Evolutionary conservation across 805 yeast species (phyloP).

Genomic region (Candida maris): DNA sequence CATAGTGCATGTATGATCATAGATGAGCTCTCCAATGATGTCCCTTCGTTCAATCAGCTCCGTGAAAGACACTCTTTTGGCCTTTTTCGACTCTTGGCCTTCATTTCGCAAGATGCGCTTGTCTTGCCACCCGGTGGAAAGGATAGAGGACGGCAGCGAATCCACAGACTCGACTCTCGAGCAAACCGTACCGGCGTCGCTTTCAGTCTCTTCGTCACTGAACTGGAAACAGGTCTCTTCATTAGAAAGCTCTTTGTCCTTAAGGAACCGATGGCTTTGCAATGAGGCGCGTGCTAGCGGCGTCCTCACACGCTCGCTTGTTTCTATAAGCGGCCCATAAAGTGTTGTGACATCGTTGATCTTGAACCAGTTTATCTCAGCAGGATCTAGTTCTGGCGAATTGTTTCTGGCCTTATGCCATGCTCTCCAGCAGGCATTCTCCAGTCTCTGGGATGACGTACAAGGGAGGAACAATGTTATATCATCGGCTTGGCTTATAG

Average conservation of each 20-base stretch:
- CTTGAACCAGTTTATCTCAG: slow-evolving; percentile 50
- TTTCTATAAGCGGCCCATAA: slow-evolving; percentile 44
- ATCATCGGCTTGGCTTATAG: slow-evolving; percentile 29
- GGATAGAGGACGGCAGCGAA: background rate
- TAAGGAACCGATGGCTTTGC: too few species aligned
- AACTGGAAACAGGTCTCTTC: background rate
- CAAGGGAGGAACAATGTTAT: slow-evolving; percentile 33
- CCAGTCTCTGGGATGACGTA: slow-evolving; percentile 46
- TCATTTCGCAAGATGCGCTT: too few species aligned
- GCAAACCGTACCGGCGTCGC: background rate
- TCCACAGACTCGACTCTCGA: background rate
- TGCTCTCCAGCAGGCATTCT: slow-evolving; percentile 90
- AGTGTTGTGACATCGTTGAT: slow-evolving; percentile 52
- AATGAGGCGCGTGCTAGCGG: too few species aligned
- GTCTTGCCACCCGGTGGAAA: too few species aligned
- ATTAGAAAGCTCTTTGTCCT: background rate
- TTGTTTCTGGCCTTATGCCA: slow-evolving; percentile 81
- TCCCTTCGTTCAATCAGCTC: slow-evolving; percentile 43
- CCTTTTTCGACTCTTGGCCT: slow-evolving; percentile 7
- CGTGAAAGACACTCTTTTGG: slow-evolving; percentile 38
- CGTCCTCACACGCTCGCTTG: too few species aligned
- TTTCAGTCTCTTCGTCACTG: background rate
- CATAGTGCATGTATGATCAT: slow-evolving; percentile 32
- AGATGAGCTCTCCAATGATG: slow-evolving; percentile 38
- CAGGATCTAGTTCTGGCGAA: slow-evolving; percentile 43